A percentile compares a stretch with the other conserved stretches of the same genome.
phyloP scores from a whole-genome alignment of 495 filamentous ascomycete species.

The Annulohypoxylon bovei region DNA sequence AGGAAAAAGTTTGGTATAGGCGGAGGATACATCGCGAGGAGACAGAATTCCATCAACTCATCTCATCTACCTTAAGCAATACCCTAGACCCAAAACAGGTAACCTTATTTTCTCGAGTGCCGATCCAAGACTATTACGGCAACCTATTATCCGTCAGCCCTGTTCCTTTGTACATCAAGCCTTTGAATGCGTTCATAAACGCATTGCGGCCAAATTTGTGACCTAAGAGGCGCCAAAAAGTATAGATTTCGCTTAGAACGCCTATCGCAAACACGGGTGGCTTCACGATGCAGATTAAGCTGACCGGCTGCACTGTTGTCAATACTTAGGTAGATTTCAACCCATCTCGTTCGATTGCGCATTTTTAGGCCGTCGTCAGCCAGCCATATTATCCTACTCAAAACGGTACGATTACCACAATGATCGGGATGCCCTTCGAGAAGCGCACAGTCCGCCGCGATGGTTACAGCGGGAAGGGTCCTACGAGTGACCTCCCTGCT shows the following conservation, averaged over 20 bases:
- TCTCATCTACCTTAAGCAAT: background rate
- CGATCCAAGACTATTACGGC: background rate
- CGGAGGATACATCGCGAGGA: background rate
- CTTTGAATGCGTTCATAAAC: background rate
- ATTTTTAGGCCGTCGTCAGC: background rate
- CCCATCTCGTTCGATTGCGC: background rate
- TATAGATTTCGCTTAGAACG: background rate
- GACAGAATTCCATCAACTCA: background rate
- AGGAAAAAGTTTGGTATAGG: background rate
- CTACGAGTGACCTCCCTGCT: slow-evolving; percentile 5
- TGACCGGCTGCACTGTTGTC: background rate
- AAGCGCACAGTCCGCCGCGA: slow-evolving; percentile 14
- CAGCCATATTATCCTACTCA: background rate
- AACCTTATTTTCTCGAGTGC: background rate
- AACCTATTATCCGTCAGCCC: background rate
- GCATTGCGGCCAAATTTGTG: background rate
- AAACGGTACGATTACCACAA: background rate
- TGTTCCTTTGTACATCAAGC: background rate
- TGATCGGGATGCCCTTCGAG: background rate
- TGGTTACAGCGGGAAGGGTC: slow-evolving; percentile 24
- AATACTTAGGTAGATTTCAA: slow-evolving; percentile 4
- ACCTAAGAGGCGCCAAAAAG: background rate
- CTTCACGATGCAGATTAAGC: too few relatives aligned
- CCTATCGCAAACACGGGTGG: too few relatives aligned
- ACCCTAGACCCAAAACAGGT: background rate